Evolutionary conservation across 805 yeast species (phyloP).

Genomic region (Phaffomyces antillensis): DNA sequence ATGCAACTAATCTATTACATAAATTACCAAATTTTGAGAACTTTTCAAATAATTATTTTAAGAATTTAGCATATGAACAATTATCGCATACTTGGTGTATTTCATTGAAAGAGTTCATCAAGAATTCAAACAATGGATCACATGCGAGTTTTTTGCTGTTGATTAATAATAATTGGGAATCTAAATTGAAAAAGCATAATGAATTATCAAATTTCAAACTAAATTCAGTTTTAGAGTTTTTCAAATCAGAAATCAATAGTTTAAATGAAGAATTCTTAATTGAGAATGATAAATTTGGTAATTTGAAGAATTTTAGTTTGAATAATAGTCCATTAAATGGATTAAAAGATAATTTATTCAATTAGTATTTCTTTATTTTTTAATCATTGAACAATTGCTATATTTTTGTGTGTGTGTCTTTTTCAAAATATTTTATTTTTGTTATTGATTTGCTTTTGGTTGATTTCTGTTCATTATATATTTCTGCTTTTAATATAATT

Average conservation of each 20-base stretch:
- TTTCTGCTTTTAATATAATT: too few species aligned
- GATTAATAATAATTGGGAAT: constrained; percentile 32
- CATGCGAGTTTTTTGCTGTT: constrained; percentile 31
- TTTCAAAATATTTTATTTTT: too few species aligned
- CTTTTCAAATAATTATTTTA: constrained; percentile 32
- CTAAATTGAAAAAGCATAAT: constrained; percentile 38
- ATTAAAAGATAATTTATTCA: constrained; percentile 8
- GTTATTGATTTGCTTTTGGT: too few species aligned
- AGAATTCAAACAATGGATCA: constrained; percentile 15
- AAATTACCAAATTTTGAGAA: constrained; percentile 61
- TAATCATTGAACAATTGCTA: background rate
- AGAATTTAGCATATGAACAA: constrained; percentile 52
- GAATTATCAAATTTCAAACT: constrained; percentile 36
- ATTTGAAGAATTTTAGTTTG: constrained; percentile 16
- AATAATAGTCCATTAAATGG: constrained; percentile 20
- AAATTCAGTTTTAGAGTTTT: constrained; percentile 35
- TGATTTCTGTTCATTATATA: too few species aligned
- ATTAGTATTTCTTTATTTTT: background rate
- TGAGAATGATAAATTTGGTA: constrained; percentile 10
- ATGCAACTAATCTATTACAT: constrained; percentile 51
- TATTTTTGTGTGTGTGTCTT: too few species aligned
- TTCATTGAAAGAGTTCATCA: constrained; percentile 29
- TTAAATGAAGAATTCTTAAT: constrained; percentile 14
- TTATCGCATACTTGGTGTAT: constrained; percentile 51
- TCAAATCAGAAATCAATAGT: constrained; percentile 33